These are phyloP conservation scores for Carallia brachiata DNA, from an alignment of 345 rosid species.

Conservation along the genomic window DNA sequence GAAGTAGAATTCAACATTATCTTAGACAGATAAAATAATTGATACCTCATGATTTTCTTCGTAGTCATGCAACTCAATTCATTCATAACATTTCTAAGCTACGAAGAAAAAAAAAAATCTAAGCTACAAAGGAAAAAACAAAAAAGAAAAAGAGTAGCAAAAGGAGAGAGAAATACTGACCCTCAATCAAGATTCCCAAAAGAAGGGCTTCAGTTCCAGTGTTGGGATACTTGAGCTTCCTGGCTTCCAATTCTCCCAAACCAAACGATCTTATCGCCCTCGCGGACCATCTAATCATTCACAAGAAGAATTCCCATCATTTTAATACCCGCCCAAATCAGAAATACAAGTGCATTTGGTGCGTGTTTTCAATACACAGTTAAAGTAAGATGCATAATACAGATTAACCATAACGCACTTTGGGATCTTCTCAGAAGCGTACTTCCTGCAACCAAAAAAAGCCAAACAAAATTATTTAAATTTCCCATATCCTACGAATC, in stretches of 20 bases:
- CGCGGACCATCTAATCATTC: conserved; percentile 74
- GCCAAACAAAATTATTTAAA: conserved; percentile 1
- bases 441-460: conserved; percentile 50
- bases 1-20: too few species aligned
- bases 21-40: too few species aligned
- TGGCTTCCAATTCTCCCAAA: conserved; percentile 82
- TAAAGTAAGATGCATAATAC: background rate
- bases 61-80: too few species aligned
- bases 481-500: background rate
- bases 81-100: too few species aligned
- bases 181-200: conserved; percentile 89
- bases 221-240: conserved; percentile 82
- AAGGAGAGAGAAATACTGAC: conserved; percentile 34
- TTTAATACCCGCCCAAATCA: too few species aligned
- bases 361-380: background rate
- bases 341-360: background rate
- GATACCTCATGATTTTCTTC: too few species aligned
- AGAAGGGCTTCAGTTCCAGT: conserved; percentile 85
- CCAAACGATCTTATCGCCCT: conserved; percentile 80
- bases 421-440: conserved; percentile 49
- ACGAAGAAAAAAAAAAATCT: background rate
- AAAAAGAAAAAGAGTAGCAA: background rate
- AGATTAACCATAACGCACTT: conserved; percentile 38
- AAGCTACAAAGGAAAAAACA: background rate
- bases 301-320: background rate